A percentile compares a stretch with the other conserved stretches of the same genome.
phyloP scores from a whole-genome alignment of 352 stramenopile genomes.

The Globisporangium camurandrum region DNA sequence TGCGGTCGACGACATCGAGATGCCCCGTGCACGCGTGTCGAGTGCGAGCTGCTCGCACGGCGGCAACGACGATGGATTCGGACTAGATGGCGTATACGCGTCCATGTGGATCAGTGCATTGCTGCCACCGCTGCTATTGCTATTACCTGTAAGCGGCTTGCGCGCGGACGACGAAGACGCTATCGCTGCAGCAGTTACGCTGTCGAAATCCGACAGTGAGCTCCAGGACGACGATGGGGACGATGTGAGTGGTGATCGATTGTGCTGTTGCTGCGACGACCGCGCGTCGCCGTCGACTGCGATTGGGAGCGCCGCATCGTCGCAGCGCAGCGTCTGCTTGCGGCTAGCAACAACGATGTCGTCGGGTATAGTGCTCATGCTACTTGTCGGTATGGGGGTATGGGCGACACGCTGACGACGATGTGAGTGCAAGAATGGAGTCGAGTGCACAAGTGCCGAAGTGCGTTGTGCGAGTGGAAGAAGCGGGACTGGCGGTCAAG shows the following conservation, averaged over 20 bases:
- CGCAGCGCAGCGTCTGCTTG: neutral
- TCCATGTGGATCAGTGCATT: slow-evolving; percentile 7
- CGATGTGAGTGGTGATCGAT: slow-evolving; percentile 1
- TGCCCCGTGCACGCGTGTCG: slow-evolving; percentile 16
- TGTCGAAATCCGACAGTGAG: slow-evolving; percentile 12
- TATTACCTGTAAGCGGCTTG: no score
- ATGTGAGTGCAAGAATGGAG: no score
- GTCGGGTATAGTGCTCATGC: neutral
- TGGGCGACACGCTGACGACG: no score
- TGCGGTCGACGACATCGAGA: slow-evolving; percentile 44
- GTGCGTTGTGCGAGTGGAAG: neutral
- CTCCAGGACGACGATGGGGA: slow-evolving; percentile 11
- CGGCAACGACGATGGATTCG: slow-evolving; percentile 2
- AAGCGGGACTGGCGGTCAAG: neutral
- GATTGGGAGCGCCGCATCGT: neutral
- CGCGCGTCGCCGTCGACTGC: neutral
- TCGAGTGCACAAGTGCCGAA: no score
- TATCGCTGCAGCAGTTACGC: neutral
- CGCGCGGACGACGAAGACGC: neutral
- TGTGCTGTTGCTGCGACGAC: neutral
- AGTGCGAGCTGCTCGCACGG: neutral
- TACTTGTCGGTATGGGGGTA: neutral
- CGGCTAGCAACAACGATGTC: neutral
- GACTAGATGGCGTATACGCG: slow-evolving; percentile 1
- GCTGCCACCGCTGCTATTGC: no score